Evolutionary conservation across 2,329 filamentous ascomycete species (phyloP).

Genomic region (Diplodia mutila): DNA sequence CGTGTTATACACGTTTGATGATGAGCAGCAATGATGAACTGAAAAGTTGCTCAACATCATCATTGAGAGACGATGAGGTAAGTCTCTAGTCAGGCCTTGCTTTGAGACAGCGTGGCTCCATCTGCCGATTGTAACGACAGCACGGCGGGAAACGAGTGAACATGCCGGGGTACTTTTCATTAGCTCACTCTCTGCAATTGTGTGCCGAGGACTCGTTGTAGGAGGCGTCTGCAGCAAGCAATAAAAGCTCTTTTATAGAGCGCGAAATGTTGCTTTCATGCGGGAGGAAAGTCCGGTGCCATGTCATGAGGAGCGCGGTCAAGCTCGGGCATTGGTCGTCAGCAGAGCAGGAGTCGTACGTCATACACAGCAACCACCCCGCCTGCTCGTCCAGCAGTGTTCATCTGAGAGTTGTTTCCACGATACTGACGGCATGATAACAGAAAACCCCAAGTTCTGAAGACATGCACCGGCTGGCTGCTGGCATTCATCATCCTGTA

Average conservation of each 20-base stretch:
- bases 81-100: background rate
- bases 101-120: background rate
- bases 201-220: background rate
- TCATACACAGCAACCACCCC: too few relatives aligned
- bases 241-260: background rate
- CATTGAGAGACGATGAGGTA: background rate
- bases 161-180: rapidly evolving
- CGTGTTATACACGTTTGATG: background rate
- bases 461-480: too few relatives aligned
- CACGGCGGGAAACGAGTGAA: background rate
- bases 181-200: background rate
- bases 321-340: too few relatives aligned
- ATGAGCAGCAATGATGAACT: background rate
- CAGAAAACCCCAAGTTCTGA: too few relatives aligned
- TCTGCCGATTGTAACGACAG: too few relatives aligned
- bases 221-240: background rate
- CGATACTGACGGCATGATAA: too few relatives aligned
- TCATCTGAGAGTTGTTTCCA: too few relatives aligned
- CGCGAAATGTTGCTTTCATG: background rate
- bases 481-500: too few relatives aligned
- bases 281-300: too few relatives aligned
- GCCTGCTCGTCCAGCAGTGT: too few relatives aligned
- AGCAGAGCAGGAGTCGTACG: too few relatives aligned
- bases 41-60: background rate
- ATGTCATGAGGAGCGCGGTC: too few relatives aligned